Evolutionary conservation across 2,329 filamentous ascomycete species (phyloP).

Genomic region (Coniochaeta prunicola): DNA sequence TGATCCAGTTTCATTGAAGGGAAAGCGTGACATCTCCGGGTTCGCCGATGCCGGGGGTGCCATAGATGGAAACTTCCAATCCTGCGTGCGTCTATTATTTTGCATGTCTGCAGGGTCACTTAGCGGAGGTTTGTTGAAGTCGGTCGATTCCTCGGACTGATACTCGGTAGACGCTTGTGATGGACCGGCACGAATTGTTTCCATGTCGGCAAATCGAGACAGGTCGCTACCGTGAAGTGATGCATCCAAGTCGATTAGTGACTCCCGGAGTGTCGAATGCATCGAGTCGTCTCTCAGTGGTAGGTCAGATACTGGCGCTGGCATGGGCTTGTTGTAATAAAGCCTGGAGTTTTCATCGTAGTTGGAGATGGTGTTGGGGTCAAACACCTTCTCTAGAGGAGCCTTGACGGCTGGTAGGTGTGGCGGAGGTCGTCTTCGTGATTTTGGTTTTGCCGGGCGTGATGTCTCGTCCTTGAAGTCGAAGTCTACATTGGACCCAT

Average conservation of each 20-base stretch:
- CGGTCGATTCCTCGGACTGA: constrained; percentile 34
- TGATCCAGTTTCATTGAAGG: constrained; percentile 24
- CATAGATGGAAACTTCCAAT: constrained; percentile 48
- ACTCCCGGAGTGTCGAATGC: constrained; percentile 48
- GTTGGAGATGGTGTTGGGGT: constrained; percentile 56
- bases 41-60: constrained; percentile 42
- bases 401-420: constrained; percentile 50
- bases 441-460: constrained; percentile 44
- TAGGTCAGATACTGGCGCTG: constrained; percentile 43
- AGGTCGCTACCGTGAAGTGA: constrained; percentile 49
- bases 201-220: constrained; percentile 53
- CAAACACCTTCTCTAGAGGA: constrained; percentile 58
- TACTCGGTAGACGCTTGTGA: constrained; percentile 41
- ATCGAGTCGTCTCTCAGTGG: constrained; percentile 50
- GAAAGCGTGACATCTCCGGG: constrained; percentile 38
- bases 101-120: constrained; percentile 52
- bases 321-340: constrained; percentile 44
- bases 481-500: constrained; percentile 52
- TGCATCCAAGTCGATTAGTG: constrained; percentile 57
- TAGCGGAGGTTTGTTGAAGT: constrained; percentile 42
- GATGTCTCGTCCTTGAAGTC: constrained; percentile 38
- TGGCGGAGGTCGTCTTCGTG: constrained; percentile 47
- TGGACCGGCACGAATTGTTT: constrained; percentile 48
- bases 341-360: constrained; percentile 57
- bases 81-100: constrained; percentile 29